A percentile compares a stretch with the other conserved stretches of the same genome.
These are phyloP conservation scores for Thielaviopsis ethacetica DNA, from an alignment of 2,329 filamentous ascomycete species.

Conservation along the genomic window DNA sequence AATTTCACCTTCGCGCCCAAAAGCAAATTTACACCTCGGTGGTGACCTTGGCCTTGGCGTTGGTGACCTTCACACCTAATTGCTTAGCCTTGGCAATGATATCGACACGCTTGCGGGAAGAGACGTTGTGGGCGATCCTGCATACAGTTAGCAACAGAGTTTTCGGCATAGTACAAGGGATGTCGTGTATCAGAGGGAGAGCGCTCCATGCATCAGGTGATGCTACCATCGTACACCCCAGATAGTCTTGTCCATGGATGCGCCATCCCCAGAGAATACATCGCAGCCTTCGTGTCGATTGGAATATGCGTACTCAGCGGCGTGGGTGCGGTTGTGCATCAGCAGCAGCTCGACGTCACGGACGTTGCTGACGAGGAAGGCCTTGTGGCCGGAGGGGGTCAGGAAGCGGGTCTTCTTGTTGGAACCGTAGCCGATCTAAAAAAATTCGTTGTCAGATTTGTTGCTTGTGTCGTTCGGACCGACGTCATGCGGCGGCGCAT, in stretches of 20 bases:
- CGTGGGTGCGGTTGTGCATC: slow-evolving; percentile 99
- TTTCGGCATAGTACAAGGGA: too few species aligned
- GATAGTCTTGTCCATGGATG: too few species aligned
- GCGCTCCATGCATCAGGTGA: too few species aligned
- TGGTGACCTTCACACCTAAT: slow-evolving; percentile 98
- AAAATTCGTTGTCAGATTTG: neutral
- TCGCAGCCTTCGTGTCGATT: neutral
- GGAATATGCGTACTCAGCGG: slow-evolving; percentile 67
- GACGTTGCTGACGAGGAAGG: slow-evolving; percentile 96
- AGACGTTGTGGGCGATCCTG: slow-evolving; percentile 96
- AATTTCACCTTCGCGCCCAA: slow-evolving; percentile 8
- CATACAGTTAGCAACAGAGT: slow-evolving; percentile 21
- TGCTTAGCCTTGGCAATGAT: slow-evolving; percentile 96
- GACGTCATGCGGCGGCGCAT: neutral
- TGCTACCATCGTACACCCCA: too few species aligned
- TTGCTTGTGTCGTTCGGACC: neutral
- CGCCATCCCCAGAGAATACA: too few species aligned
- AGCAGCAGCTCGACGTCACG: slow-evolving; percentile 92
- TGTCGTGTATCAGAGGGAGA: too few species aligned
- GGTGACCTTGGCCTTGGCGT: slow-evolving; percentile 96
- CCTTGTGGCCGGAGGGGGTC: slow-evolving; percentile 98
- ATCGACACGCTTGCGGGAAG: slow-evolving; percentile 95
- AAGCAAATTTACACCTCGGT: slow-evolving; percentile 56
- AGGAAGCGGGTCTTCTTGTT: slow-evolving; percentile 99
- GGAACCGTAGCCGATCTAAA: slow-evolving; percentile 90